Conservation (phyloP, 2,329 filamentous ascomycete genomes). For the Pyricularia sp. region DNA sequence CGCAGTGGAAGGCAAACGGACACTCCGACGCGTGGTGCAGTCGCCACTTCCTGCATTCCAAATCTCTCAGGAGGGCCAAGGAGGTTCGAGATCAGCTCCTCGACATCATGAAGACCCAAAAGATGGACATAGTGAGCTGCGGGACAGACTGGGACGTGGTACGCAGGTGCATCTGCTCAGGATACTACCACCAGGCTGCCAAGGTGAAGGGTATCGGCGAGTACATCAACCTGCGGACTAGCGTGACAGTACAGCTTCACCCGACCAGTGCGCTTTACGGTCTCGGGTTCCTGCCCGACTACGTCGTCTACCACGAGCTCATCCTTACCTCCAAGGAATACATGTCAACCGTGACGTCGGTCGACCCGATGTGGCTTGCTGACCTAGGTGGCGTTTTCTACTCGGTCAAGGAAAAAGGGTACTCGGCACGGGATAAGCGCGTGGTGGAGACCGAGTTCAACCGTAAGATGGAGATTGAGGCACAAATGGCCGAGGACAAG, state of each 20-base stretch:
- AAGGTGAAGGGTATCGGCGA: constrained; percentile 94
- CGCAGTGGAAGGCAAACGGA: constrained; percentile 88
- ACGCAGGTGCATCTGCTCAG: constrained; percentile 91
- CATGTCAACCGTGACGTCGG: constrained; percentile 92
- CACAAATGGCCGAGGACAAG: constrained; percentile 84
- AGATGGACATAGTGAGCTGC: constrained; percentile 79
- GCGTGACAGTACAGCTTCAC: constrained; percentile 87
- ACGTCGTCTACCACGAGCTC: constrained; percentile 95
- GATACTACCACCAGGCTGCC: constrained; percentile 96
- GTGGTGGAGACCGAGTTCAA: constrained; percentile 91
- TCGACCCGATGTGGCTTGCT: constrained; percentile 95
- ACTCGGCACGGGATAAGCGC: constrained; percentile 75
- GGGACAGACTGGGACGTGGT: constrained; percentile 97
- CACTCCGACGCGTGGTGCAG: constrained; percentile 87
- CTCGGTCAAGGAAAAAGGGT: constrained; percentile 94
- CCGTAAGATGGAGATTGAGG: constrained; percentile 83
- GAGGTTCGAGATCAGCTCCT: constrained; percentile 90
- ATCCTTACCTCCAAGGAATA: constrained; percentile 96
- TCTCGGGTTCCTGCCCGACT: constrained; percentile 86
- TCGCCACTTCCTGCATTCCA: constrained; percentile 91
- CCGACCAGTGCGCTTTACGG: constrained; percentile 91
- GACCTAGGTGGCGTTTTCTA: constrained; percentile 97
- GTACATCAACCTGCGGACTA: constrained; percentile 93
- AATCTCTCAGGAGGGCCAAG: constrained; percentile 80
- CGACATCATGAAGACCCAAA: constrained; percentile 91